Conservation (phyloP, 352 stramenopile genomes). For the Pythium apleroticum region DNA sequence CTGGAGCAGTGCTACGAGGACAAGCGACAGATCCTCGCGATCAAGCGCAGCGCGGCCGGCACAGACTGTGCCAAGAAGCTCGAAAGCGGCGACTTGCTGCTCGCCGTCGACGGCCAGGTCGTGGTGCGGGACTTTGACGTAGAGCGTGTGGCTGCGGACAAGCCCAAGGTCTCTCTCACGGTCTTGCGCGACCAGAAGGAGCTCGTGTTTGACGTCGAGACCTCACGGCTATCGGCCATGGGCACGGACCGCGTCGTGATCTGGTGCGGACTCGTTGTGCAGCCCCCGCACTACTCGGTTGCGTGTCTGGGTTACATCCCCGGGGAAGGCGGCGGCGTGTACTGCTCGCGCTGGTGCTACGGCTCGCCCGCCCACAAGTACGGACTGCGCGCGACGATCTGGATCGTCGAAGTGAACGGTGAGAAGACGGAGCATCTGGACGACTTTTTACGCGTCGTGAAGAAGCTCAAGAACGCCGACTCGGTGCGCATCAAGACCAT, state of each 20-base stretch:
- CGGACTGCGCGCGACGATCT: conserved; percentile 87
- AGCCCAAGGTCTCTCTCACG: conserved; percentile 54
- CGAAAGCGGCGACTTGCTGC: conserved; percentile 78
- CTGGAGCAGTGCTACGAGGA: conserved; percentile 75
- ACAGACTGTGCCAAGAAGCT: conserved; percentile 68
- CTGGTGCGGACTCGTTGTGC: conserved; percentile 92
- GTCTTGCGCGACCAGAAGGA: conserved; percentile 80
- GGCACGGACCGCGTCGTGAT: conserved; percentile 89
- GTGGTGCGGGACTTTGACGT: conserved; percentile 83
- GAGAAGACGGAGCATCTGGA: conserved; percentile 78
- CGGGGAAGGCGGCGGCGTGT: conserved; percentile 81
- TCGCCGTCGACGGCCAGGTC: conserved; percentile 78
- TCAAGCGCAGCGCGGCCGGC: conserved; percentile 76
- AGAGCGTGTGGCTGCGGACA: conserved; percentile 54
- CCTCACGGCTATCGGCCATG: conserved; percentile 64
- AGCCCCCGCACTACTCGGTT: conserved; percentile 87
- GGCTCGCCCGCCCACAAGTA: conserved; percentile 91
- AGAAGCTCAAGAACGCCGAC: conserved; percentile 74
- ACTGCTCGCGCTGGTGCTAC: conserved; percentile 90
- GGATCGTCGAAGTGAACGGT: conserved; percentile 91
- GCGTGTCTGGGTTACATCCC: conserved; percentile 84
- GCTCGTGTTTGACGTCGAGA: conserved; percentile 57
- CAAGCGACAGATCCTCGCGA: conserved; percentile 85
- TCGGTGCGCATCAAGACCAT: conserved; percentile 90
- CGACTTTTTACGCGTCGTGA: conserved; percentile 83